Percentiles rank a stretch among this genome's conserved stretches.
Conservation (phyloP, 2,329 filamentous ascomycete genomes). For the Cadophora sp. region DNA sequence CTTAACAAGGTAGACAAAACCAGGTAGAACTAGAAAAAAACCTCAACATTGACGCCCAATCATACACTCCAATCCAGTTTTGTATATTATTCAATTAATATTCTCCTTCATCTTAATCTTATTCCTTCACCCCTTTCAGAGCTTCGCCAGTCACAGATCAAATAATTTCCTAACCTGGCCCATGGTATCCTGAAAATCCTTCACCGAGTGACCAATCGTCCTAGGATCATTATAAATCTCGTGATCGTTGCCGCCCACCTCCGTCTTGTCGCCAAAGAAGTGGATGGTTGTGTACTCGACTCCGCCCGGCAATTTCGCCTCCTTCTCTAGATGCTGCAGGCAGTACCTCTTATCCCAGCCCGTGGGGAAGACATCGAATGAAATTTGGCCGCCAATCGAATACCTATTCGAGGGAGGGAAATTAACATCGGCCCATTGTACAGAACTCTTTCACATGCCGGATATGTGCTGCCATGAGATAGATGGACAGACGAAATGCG, state of each 20-base stretch:
- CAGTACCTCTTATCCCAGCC: slow-evolving; percentile 99
- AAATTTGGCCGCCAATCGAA: slow-evolving; percentile 96
- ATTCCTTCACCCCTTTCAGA: neutral
- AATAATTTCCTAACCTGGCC: slow-evolving; percentile 83
- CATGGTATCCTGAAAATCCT: slow-evolving; percentile 82
- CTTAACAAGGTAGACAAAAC: no score
- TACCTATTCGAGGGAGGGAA: slow-evolving; percentile 60
- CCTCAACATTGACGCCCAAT: no score
- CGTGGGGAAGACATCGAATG: slow-evolving; percentile 94
- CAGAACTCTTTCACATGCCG: neutral
- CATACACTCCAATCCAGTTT: neutral
- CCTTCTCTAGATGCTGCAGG: slow-evolving; percentile 82
- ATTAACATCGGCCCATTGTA: neutral
- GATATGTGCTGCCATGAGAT: neutral
- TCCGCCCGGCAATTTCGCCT: slow-evolving; percentile 72
- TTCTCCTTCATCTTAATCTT: neutral
- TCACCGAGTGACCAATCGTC: slow-evolving; percentile 86
- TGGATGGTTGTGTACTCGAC: slow-evolving; percentile 87
- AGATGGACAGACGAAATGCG: neutral
- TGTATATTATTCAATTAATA: neutral
- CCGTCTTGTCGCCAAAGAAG: slow-evolving; percentile 98
- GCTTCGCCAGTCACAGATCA: slow-evolving; percentile 56
- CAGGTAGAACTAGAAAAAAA: no score
- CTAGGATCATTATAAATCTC: slow-evolving; percentile 88
- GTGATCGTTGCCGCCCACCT: slow-evolving; percentile 90